A percentile compares a stretch with the other conserved stretches of the same genome.
Evolutionary conservation across 192 early-diverging fungal species (phyloP).

Genomic region (Chytriomyces confervae): DNA sequence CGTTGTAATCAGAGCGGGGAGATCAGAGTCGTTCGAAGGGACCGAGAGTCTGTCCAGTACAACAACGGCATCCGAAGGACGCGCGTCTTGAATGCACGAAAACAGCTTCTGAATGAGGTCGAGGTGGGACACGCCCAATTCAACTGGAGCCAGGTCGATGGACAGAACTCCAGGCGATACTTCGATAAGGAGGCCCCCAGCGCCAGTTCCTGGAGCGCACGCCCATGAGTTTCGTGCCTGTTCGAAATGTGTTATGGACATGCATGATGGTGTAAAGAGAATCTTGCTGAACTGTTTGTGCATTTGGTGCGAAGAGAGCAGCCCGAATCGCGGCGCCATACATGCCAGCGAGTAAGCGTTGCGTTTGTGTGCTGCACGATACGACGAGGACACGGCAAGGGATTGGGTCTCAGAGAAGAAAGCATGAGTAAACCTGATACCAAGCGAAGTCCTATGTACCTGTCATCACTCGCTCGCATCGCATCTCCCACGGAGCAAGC

Average conservation of each 20-base stretch:
- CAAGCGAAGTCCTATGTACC: not conserved
- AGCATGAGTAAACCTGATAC: too few relatives aligned
- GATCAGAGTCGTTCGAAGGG: not conserved
- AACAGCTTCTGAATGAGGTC: slow-evolving; percentile 7
- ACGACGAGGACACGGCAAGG: not conserved
- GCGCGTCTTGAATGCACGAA: not conserved
- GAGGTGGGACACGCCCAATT: not conserved
- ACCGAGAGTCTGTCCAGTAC: slow-evolving; percentile 3
- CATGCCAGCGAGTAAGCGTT: not conserved
- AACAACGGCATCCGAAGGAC: slow-evolving; percentile 15
- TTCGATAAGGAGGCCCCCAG: slow-evolving; percentile 9
- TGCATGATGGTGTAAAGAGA: not conserved
- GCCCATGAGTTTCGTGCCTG: slow-evolving; percentile 23
- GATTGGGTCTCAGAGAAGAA: not conserved
- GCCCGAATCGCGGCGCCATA: not conserved
- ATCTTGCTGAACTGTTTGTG: not conserved
- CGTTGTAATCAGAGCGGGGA: not conserved
- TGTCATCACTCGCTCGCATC: not conserved
- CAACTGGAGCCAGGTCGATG: slow-evolving; percentile 4
- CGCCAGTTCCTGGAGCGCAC: not conserved
- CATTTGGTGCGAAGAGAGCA: not conserved
- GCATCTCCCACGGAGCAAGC: not conserved
- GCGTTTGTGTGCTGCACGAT: not conserved
- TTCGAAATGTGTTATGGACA: not conserved
- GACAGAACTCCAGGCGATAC: slow-evolving; percentile 9